Evolutionary conservation across 192 early-diverging fungal genomes (phyloP), one percentile per base, ranked within the genome.

Genomic region (Funneliformis geosporum): DNA sequence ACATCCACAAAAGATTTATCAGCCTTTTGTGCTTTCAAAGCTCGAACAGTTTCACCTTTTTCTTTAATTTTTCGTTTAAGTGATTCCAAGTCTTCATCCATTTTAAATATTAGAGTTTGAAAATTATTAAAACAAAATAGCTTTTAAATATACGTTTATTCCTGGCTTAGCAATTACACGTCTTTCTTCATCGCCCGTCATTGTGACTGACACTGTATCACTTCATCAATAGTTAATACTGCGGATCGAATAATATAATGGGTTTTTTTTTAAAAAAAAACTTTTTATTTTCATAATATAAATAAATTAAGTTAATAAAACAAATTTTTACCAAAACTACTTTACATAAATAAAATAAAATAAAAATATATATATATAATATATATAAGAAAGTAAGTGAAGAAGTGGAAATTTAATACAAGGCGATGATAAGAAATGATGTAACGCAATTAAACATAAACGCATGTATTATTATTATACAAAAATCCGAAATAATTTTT

Each of bases 1-100:
- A 87, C 86, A 62, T 86, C 86, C 69, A 95, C 82, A 33, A 70
- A 68, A 3, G 44, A 82, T 81, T 91, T 89, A 27, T 87, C 89
- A 12, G 91, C 93, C 62, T 90, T 88, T 66, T 81, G 76, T 2
- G 86, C 70, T 82, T 93, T 93, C 50, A 94, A 84, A 71, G 88
- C 78, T 55, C 91, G 88, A 70, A 93, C 86, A 12, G 84, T 84
- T 25, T 84, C 80, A 61, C 86, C 91, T 78, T 93, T 92, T 42
- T 83, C 88, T 47, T 88, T 86, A 70, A 95, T 89, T 70, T 79
- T 71, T 7, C 11, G 5, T 59, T 79, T 79, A 21, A 79, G 44
- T 38, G 9, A 23, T 43, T 76, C 72, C 23, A 50, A 7, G 16
- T 59, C 8, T 78, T 33, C 64, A 16, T 65, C 40, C 46, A 65